Base-by-base conservation (phyloP, 2,329 filamentous ascomycete genomes). In the Epichloe gansuensis region DNA sequence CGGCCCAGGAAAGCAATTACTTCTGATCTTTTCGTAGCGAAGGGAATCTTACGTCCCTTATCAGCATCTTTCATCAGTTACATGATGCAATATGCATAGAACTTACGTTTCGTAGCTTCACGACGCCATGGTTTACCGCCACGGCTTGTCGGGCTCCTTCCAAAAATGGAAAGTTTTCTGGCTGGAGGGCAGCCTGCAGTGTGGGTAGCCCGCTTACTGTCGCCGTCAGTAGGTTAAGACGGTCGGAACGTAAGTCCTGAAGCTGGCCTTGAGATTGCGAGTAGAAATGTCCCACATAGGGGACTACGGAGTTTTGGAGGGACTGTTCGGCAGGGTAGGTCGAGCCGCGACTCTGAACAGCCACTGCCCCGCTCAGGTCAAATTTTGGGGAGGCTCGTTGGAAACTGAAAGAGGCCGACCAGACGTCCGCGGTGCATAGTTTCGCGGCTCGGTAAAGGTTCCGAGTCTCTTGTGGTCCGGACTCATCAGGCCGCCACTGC, bases 1-100 rank as follows among this genome's bases (percentile, higher is more conserved):
- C 76, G 75, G 3, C 80, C 80, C 17, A 83, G 68, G 58, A 82
- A 78, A 1, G 79, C 78, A 51, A 80, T 69, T 17, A 83, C 66
- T 60, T 83, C 79, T 13, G 74, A 62, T 3, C 76, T 73, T 25
- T 69, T 75, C 47, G 76, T 74, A 15, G 67, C 65, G 57, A 80
- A 82, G 0, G 79, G 80, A 53, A 81, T 81, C 79, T 82, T 2
- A 1, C 31, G 53, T 46, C 21, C 12, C 15, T n/a, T 12, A n/a
- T 17, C 45, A 53, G 52, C 43, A 53, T 45, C 7, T 45, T n/a
- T n/a, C 11, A 17, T 9, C 1, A 17, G 23, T 21, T 11, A 25
- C 12, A 3, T 11, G 1, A 23, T 9, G 11, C 6, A 4, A 25
- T 17, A 25, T 13, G 21, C 13, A 15, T 15, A 28, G 11, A 4